Base-by-base conservation (phyloP, 2,329 filamentous ascomycete genomes). In the Xylaria digitata region DNA sequence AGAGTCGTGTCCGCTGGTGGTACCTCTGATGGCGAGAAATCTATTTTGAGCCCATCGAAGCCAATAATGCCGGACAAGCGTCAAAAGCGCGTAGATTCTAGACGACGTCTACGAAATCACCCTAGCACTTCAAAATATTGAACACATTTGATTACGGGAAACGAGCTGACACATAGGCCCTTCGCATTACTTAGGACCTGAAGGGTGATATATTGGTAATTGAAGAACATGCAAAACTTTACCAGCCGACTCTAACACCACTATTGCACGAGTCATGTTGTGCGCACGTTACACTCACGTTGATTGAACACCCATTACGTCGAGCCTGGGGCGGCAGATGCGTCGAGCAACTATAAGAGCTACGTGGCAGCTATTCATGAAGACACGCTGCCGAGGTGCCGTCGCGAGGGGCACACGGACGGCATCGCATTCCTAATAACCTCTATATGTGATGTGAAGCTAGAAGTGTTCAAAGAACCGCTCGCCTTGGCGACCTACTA, bases 11-110 rank as follows among this genome's bases (percentile, higher is more conserved):
- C 68, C 68, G 58, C 34, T 45, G 48, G 59, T 42, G 45, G 63
- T 59, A 21, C 54, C 49, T 43, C 53, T 55, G 66, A 68, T 52
- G 63, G 61, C 59, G 60, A 64, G 40, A 60, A 66, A 57, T 60
- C 69, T 68, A 67, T 63, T 62, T 61, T 53, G 53, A 62, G 68
- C 69, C 67, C 53, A 71, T 58, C 63, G 66, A 69, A 60, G 52
- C 58, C 69, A 65, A 70, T 68, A 70, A 71, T 72, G 69, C 67
- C 50, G 63, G 71, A 74, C 70, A 74, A 69, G 67, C 71, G 67
- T 74, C 71, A 65, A 65, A 74, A 69, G 69, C 65, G 58, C 71
- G 19, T 65, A 64, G 50, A 54, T 66, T 54, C 58, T 60, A 61
- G 57, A 65, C 50, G 43, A 60, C 58, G 54, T 50, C 53, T 49